Conservation (phyloP, 148 eudicot genomes). For the Camellia sinensis region DNA sequence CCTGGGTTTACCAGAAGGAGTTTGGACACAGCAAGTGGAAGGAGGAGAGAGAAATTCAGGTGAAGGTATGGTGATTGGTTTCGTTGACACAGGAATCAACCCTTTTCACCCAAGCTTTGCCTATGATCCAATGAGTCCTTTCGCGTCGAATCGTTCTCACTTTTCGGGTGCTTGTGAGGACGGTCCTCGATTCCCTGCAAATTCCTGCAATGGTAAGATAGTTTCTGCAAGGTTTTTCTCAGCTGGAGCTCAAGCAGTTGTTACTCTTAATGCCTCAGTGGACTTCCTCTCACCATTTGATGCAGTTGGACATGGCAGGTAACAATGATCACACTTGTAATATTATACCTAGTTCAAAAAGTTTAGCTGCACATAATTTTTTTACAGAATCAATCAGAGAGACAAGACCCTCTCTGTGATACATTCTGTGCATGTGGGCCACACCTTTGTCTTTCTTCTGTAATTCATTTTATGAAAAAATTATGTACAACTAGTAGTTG, state of each 20-base stretch:
- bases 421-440: no score
- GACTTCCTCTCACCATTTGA: conserved; percentile 91
- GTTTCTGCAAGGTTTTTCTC: conserved; percentile 81
- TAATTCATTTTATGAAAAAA: no score
- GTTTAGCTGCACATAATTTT: no score
- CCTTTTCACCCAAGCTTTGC: conserved; percentile 87
- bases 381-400: no score
- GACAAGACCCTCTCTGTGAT: no score
- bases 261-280: conserved; percentile 58
- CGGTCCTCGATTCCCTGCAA: conserved; percentile 67
- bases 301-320: conserved; percentile 98
- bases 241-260: conserved; percentile 71
- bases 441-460: no score
- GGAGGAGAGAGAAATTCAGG: conserved; percentile 50
- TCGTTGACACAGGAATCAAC: conserved; percentile 84
- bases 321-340: not conserved
- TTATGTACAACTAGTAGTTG: no score
- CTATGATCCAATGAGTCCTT: conserved; percentile 27
- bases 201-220: conserved; percentile 86
- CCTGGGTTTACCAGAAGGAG: conserved; percentile 48
- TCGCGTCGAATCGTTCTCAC: conserved; percentile 18
- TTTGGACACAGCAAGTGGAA: conserved; percentile 51
- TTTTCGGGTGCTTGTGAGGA: conserved; percentile 63
- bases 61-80: conserved; percentile 83
- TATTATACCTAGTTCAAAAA: not conserved